phyloP scores from a whole-genome alignment of 2,329 filamentous ascomycete species.

The Amauroascus niger region DNA sequence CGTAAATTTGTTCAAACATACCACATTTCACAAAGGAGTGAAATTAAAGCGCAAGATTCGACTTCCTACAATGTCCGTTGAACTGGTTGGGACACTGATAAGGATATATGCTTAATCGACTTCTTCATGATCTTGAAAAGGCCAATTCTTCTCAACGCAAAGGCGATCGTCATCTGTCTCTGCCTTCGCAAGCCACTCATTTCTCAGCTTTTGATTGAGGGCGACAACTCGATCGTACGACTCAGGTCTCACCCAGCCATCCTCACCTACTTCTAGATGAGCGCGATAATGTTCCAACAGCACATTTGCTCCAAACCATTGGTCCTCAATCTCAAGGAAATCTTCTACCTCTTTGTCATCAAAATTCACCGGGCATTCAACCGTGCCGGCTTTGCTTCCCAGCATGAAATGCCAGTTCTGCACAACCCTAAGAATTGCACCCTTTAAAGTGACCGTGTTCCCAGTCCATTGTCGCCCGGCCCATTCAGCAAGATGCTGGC shows the following conservation, averaged over 20 bases:
- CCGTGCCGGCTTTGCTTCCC: constrained; percentile 1
- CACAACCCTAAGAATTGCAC: constrained; percentile 12
- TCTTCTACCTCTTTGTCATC: constrained; percentile 8
- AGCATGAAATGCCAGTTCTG: constrained; percentile 15
- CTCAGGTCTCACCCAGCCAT: constrained; percentile 16
- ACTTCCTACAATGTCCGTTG: too few species aligned
- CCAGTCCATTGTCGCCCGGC: constrained; percentile 14
- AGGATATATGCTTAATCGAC: constrained; percentile 7
- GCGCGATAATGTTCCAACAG: constrained; percentile 13
- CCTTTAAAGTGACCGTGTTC: constrained; percentile 9
- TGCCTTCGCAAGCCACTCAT: constrained; percentile 10
- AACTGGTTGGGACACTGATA: too few species aligned
- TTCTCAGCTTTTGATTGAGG: constrained; percentile 10
- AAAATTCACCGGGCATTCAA: constrained; percentile 14
- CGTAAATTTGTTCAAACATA: too few species aligned
- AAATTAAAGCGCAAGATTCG: too few species aligned
- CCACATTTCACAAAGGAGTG: too few species aligned
- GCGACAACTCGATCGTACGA: constrained; percentile 13
- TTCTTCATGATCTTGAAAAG: constrained; percentile 14
- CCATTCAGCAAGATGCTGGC: constrained; percentile 11
- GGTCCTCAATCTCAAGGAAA: constrained; percentile 11
- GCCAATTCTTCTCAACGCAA: constrained; percentile 13
- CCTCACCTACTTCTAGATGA: constrained; percentile 13
- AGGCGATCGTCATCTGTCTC: constrained; percentile 14
- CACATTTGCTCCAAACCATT: constrained; percentile 14